Percentiles rank a stretch among this genome's conserved stretches.
These are phyloP conservation scores for Beauveria brongniartii DNA, from an alignment of 2,329 filamentous ascomycete species.

Conservation along the genomic window DNA sequence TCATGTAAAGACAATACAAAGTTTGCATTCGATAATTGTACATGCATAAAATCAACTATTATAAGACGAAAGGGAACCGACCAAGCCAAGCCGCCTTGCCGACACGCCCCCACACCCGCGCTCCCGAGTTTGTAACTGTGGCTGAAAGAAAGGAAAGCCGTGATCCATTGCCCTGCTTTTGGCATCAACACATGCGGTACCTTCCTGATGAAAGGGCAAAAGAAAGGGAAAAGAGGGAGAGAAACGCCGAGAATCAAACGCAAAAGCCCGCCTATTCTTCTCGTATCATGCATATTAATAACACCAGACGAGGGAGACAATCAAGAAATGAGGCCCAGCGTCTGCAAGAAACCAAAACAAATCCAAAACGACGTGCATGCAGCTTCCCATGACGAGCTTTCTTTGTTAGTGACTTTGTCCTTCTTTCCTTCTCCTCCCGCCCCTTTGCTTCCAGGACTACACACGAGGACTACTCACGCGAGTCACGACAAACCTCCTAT, in stretches of 20 bases:
- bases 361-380: background rate
- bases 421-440: background rate
- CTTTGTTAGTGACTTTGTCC: background rate
- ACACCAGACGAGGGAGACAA: no score
- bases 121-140: background rate
- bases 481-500: background rate
- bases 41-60: background rate
- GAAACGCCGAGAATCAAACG: no score
- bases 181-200: no score
- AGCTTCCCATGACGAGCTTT: background rate
- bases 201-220: no score
- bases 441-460: background rate
- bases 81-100: background rate
- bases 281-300: no score
- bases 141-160: no score
- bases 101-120: background rate
- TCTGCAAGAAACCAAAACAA: background rate
- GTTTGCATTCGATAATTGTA: background rate
- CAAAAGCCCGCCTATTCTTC: no score
- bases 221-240: no score
- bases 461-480: background rate
- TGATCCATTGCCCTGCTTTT: no score
- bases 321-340: slow-evolving; percentile 1
- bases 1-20: background rate
- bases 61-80: background rate